phyloP scores from a whole-genome alignment of 192 early-diverging fungal genomes.

The Chytriomyces sp. region DNA sequence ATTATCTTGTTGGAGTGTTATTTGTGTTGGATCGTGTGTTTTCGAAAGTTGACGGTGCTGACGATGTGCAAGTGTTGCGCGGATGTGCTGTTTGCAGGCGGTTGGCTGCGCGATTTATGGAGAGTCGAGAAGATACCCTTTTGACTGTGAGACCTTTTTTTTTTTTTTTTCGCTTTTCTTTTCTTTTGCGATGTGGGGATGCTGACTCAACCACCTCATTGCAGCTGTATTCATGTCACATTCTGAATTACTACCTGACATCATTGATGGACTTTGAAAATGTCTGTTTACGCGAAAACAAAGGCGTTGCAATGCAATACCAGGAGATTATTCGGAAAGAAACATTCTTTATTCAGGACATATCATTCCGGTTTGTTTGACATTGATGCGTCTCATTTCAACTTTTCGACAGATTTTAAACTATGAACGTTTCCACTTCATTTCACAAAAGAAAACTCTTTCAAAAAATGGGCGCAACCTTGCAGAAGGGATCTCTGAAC shows the following conservation, averaged over 20 bases:
- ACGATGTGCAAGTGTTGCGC: background rate
- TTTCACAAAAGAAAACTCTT: slow-evolving; percentile 4
- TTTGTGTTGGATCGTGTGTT: slow-evolving; percentile 15
- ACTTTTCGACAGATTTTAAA: background rate
- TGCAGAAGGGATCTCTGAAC: slow-evolving; percentile 13
- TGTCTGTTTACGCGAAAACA: too few relatives aligned
- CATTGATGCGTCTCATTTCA: background rate
- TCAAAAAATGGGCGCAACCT: background rate
- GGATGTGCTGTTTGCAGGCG: slow-evolving; percentile 7
- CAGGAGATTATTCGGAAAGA: background rate
- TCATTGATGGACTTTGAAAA: background rate
- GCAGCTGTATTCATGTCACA: slow-evolving; percentile 10
- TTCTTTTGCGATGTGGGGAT: background rate
- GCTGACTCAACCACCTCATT: too few relatives aligned
- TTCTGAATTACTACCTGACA: background rate
- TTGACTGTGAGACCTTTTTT: background rate
- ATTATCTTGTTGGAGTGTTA: background rate
- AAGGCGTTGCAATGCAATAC: too few relatives aligned
- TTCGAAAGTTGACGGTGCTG: background rate
- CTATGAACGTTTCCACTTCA: background rate
- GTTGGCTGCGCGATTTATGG: slow-evolving; percentile 23
- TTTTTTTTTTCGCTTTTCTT: background rate
- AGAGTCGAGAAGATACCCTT: slow-evolving; percentile 24
- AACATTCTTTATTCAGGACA: slow-evolving; percentile 5
- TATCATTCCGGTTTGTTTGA: background rate